These are phyloP conservation scores for Filosporella fistucella DNA, from an alignment of 495 filamentous ascomycete genomes.

Conservation along the genomic window DNA sequence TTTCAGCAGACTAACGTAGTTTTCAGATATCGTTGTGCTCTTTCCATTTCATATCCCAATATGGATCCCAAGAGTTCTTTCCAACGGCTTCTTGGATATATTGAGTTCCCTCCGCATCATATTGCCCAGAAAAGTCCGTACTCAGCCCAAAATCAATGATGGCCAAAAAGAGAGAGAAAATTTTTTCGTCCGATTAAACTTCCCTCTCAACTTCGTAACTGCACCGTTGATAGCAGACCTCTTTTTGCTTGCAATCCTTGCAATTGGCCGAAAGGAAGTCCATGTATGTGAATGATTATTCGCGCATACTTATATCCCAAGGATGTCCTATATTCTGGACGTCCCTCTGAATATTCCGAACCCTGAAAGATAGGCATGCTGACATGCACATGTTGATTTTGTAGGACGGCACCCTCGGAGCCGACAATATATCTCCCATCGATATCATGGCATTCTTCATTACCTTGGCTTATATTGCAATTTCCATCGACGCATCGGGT, in stretches of 20 bases:
- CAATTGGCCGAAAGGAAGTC: slow-evolving; percentile 57
- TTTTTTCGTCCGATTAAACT: slow-evolving; percentile 37
- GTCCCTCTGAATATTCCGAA: too few relatives aligned
- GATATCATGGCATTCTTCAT: slow-evolving; percentile 68
- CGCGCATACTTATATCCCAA: too few relatives aligned
- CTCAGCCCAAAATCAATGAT: slow-evolving; percentile 3
- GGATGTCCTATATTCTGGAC: too few relatives aligned
- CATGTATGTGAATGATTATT: too few relatives aligned
- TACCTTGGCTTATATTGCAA: slow-evolving; percentile 68
- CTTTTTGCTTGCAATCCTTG: slow-evolving; percentile 57
- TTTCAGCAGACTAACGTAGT: slow-evolving; percentile 7
- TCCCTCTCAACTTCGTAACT: slow-evolving; percentile 64
- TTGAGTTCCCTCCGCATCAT: slow-evolving; percentile 46
- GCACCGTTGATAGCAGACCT: slow-evolving; percentile 61
- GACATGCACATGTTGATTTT: too few relatives aligned
- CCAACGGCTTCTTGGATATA: slow-evolving; percentile 32
- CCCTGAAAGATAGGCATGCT: too few relatives aligned
- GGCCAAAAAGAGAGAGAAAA: slow-evolving; percentile 20
- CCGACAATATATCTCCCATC: slow-evolving; percentile 53
- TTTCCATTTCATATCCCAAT: slow-evolving; percentile 60
- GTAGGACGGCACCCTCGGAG: slow-evolving; percentile 58
- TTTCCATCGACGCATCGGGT: slow-evolving; percentile 67
- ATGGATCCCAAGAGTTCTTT: slow-evolving; percentile 43
- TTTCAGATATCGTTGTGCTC: slow-evolving; percentile 55
- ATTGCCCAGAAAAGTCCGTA: slow-evolving; percentile 29